Base-by-base conservation (phyloP, 306 rosid species). In the Pachyrhizus erosus region DNA sequence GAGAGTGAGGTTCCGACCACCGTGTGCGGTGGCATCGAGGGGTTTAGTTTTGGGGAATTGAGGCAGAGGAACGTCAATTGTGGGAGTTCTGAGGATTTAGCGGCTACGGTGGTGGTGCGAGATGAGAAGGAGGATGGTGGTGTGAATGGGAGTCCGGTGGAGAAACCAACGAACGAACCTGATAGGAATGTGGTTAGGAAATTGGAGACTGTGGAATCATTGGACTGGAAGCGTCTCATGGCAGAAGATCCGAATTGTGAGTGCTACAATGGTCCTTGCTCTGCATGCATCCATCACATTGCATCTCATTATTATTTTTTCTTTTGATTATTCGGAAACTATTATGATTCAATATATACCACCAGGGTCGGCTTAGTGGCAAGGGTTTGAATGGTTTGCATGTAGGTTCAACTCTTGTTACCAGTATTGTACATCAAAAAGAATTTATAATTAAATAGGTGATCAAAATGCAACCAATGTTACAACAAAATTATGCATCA, bases 181-280 rank as follows among this genome's bases (percentile, higher is more conserved):
- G 89, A 84, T 55, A 90, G 91, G 21, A 84, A 12, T 24, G 83
- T 39, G n/a, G 73, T 68, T 60, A 61, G 80, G 52, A 92, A 79
- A 70, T 84, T 91, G 81, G 90, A 89, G 51, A 87, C 88, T 0
- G 85, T 83, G 21, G 88, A 84, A 75, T 96, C 98, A 26, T 86
- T 96, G 83, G 99, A 96, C 45, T 96, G 99, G 99, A 89, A 85
- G 78, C 93, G 92, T 80, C 85, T 96, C 34, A 92, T 93, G 96
- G 90, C 92, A 14, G 91, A 92, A 60, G 99, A 96, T 89, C 99
- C 97, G 9, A 91, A 87, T 81, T 88, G 99, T 93, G 91, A 88
- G 98, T 86, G 23, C 40, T 18, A 9, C 29, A 51, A 40, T 37
- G 15, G 24, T 67, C 31, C 29, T 58, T 86, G 18, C 43, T 77